Conservation (phyloP, 306 rosid genomes). For the Quercus ilex region DNA sequence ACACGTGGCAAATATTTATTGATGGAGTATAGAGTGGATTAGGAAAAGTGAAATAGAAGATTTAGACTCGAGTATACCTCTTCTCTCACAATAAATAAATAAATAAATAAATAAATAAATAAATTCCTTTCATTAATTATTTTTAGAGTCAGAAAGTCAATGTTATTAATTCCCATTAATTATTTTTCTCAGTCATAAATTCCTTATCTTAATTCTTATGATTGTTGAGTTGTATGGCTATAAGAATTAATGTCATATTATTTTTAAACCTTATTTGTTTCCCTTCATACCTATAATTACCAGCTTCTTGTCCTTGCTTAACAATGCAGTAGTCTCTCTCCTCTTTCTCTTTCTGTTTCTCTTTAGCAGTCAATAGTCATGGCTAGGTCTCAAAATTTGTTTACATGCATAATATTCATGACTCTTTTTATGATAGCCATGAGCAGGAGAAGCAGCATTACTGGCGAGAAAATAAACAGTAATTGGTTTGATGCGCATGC, state of each 20-base stretch:
- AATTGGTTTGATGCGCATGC: slow-evolving; percentile 57
- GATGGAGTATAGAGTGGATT: no score
- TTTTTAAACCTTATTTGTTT: background rate
- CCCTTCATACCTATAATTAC: background rate
- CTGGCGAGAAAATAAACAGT: background rate
- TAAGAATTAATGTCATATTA: background rate
- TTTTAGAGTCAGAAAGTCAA: no score
- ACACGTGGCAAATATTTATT: no score
- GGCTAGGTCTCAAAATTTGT: slow-evolving; percentile 19
- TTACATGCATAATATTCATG: slow-evolving; percentile 15
- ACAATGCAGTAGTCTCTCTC: background rate
- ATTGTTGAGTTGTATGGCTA: background rate
- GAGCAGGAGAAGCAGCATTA: background rate
- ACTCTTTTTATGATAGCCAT: slow-evolving; percentile 15
- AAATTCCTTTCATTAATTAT: no score
- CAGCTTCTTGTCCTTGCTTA: background rate
- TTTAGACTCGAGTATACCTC: no score
- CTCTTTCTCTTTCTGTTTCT: no score
- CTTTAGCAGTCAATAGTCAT: background rate
- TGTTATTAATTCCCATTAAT: no score
- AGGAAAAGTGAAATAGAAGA: no score
- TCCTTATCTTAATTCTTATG: no score
- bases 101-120: no score
- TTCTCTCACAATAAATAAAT: no score
- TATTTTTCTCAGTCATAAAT: no score